These are phyloP conservation scores for Zasmidium cellare DNA, from an alignment of 2,329 filamentous ascomycete genomes.

Conservation along the genomic window DNA sequence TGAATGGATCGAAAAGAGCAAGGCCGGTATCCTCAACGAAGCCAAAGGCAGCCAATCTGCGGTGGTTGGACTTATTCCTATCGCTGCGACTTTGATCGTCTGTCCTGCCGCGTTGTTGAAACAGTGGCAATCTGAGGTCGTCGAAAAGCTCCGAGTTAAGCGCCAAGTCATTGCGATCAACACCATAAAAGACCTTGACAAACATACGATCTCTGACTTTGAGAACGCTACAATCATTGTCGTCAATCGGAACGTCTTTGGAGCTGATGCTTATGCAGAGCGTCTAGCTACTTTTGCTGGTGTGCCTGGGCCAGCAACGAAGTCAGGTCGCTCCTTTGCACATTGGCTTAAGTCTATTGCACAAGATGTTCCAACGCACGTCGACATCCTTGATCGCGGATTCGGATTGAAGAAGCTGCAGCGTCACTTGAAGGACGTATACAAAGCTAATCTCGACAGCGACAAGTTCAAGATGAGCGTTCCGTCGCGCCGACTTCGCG, in stretches of 20 bases:
- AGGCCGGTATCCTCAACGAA: conserved; percentile 4
- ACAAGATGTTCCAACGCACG: conserved; percentile 43
- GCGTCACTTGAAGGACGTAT: conserved; percentile 26
- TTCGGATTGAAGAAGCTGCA: conserved; percentile 35
- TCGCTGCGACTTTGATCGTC: conserved; percentile 61
- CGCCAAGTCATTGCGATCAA: conserved; percentile 46
- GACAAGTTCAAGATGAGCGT: conserved; percentile 37
- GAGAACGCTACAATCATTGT: conserved; percentile 56
- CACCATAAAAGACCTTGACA: conserved; percentile 40
- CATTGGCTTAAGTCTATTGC: conserved; percentile 55
- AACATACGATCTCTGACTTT: conserved; percentile 47
- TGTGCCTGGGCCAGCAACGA: conserved; percentile 16
- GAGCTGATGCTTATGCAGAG: conserved; percentile 49
- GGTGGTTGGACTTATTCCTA: conserved; percentile 43
- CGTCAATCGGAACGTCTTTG: conserved; percentile 53
- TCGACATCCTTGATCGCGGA: conserved; percentile 35
- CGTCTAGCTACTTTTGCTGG: conserved; percentile 44
- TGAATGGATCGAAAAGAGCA: conserved; percentile 35
- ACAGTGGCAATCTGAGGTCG: conserved; percentile 61
- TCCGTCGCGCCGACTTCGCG: conserved; percentile 35
- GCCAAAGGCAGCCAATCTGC: no score
- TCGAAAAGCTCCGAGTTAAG: conserved; percentile 36
- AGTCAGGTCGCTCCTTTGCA: conserved; percentile 45
- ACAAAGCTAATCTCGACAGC: conserved; percentile 9
- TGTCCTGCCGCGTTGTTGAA: conserved; percentile 55